Conservation (phyloP, 1,284 basidiomycete genomes). For the Cystobasidiaceae sp. region DNA sequence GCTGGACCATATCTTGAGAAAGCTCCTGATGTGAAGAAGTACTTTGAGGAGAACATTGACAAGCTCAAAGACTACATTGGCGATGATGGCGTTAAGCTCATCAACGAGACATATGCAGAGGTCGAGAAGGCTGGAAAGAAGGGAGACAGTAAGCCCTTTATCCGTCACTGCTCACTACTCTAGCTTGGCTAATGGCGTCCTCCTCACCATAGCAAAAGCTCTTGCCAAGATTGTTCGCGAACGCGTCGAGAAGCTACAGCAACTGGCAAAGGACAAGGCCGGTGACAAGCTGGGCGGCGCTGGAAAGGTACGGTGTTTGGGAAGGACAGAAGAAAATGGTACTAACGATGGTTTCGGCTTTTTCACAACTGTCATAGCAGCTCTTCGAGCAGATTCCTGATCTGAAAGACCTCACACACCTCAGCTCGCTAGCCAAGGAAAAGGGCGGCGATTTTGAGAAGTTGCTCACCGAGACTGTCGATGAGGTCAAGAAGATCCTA, state of each 20-base stretch:
- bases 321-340: no score
- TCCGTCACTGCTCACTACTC: background rate
- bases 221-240: slow-evolving; percentile 50
- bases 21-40: slow-evolving; percentile 40
- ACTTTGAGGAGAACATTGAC: slow-evolving; percentile 33
- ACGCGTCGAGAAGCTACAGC: slow-evolving; percentile 49
- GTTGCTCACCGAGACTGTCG: slow-evolving; percentile 45
- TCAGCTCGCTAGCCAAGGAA: slow-evolving; percentile 46
- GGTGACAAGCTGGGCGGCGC: slow-evolving; percentile 33
- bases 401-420: slow-evolving; percentile 49
- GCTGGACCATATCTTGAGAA: slow-evolving; percentile 39
- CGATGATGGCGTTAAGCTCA: slow-evolving; percentile 39
- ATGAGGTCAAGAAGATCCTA: slow-evolving; percentile 41
- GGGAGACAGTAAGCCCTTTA: slow-evolving; percentile 25
- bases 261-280: slow-evolving; percentile 47
- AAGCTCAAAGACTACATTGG: slow-evolving; percentile 35
- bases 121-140: slow-evolving; percentile 38
- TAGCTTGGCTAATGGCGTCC: slow-evolving; percentile 35
- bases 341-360: no score
- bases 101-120: slow-evolving; percentile 37
- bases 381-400: slow-evolving; percentile 35
- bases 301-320: slow-evolving; percentile 26
- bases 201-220: slow-evolving; percentile 46
- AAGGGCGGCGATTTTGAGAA: slow-evolving; percentile 52
- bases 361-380: slow-evolving; percentile 18